Conservation (phyloP, 805 yeast genomes). For the Metschnikowia noctiluminum region DNA sequence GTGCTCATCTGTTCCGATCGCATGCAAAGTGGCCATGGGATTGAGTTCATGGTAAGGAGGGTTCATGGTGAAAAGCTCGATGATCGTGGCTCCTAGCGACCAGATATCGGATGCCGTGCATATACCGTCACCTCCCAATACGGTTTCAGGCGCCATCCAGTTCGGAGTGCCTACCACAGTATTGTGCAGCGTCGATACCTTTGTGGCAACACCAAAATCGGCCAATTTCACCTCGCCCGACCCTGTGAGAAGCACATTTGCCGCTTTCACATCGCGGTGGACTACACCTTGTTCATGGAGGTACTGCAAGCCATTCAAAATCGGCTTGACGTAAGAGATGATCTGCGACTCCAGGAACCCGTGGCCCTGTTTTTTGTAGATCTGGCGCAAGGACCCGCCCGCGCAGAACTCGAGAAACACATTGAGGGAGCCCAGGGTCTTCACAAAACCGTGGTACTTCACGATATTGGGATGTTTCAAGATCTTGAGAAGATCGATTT, state of each 20-base stretch:
- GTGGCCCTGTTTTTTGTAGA: constrained; percentile 45
- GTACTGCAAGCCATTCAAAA: constrained; percentile 55
- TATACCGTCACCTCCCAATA: constrained; percentile 73
- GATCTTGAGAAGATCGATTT: constrained; percentile 60
- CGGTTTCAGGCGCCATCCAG: constrained; percentile 99
- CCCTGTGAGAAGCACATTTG: constrained; percentile 19
- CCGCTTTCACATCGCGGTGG: constrained; percentile 75
- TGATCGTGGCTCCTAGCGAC: constrained; percentile 94
- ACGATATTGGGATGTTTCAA: constrained; percentile 47
- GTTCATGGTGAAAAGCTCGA: constrained; percentile 78
- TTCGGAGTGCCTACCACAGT: constrained; percentile 83
- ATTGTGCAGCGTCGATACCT: constrained; percentile 27
- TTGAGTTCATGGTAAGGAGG: constrained; percentile 83
- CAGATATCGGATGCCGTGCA: constrained; percentile 87
- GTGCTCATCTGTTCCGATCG: constrained; percentile 71
- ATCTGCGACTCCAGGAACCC: constrained; percentile 54
- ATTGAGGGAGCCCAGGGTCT: constrained; percentile 49
- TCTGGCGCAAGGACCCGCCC: constrained; percentile 61
- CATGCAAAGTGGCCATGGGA: constrained; percentile 78
- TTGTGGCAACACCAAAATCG: constrained; percentile 85
- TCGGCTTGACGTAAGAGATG: constrained; percentile 38
- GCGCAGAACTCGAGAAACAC: constrained; percentile 57
- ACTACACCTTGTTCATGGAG: constrained; percentile 71
- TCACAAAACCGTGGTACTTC: constrained; percentile 62
- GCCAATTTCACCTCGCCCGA: constrained; percentile 20